Evolutionary conservation across 2,329 filamentous ascomycete genomes (phyloP).

Genomic region (Colletotrichum falcatum): DNA sequence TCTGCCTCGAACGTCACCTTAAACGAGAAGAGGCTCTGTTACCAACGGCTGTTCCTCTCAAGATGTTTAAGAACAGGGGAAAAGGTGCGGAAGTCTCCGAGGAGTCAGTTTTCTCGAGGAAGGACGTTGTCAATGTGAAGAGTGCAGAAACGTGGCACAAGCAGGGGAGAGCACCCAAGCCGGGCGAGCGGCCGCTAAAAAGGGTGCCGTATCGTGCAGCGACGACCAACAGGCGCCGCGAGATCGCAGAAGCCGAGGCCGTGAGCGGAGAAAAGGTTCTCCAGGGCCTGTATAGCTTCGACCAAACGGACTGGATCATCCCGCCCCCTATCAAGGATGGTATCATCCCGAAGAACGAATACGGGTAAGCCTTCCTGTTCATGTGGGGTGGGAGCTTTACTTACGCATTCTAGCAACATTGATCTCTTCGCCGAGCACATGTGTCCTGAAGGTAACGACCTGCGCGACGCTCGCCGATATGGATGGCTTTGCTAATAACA

Average conservation of each 20-base stretch:
- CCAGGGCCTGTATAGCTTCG: constrained; percentile 85
- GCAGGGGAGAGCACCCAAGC: constrained; percentile 82
- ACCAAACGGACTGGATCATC: constrained; percentile 96
- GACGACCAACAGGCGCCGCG: constrained; percentile 86
- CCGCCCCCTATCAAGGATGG: constrained; percentile 87
- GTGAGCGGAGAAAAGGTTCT: constrained; percentile 84
- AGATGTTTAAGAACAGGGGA: constrained; percentile 78
- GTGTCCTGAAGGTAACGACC: constrained; percentile 71
- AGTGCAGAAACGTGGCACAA: constrained; percentile 98
- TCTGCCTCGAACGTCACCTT: constrained; percentile 85
- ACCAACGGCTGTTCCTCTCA: constrained; percentile 75
- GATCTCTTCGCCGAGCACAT: constrained; percentile 95
- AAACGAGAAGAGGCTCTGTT: constrained; percentile 91
- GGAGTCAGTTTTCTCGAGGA: constrained; percentile 83
- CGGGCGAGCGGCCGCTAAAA: constrained; percentile 82
- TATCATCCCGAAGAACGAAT: constrained; percentile 91
- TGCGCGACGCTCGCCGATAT: not conserved
- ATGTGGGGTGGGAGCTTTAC: no score
- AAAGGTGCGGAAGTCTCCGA: constrained; percentile 80
- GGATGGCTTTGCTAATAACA: constrained; percentile 56
- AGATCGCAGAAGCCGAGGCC: constrained; percentile 87
- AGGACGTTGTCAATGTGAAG: constrained; percentile 86
- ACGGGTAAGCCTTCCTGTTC: constrained; percentile 64
- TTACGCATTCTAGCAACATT: constrained; percentile 73
- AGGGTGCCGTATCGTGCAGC: constrained; percentile 91